These are phyloP conservation scores for Phlebiopsis gigantea DNA, from an alignment of 768 basidiomycete species.

Conservation along the genomic window DNA sequence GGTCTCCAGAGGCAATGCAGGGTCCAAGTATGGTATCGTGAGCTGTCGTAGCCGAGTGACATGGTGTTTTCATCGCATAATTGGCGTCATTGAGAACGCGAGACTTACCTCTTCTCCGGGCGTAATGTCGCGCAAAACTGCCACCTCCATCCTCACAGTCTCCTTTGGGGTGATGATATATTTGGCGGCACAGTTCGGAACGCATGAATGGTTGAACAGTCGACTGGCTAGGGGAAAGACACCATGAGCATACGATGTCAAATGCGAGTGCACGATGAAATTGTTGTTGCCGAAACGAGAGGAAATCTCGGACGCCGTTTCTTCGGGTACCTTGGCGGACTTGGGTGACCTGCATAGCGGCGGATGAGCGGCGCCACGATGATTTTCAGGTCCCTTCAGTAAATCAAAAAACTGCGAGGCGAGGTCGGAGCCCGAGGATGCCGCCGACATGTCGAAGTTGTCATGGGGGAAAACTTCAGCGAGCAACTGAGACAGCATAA, in stretches of 20 bases:
- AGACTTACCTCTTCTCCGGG: conserved; percentile 58
- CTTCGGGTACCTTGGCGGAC: background rate
- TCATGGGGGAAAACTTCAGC: conserved; percentile 31
- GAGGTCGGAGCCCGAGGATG: background rate
- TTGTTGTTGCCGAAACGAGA: conserved; percentile 77
- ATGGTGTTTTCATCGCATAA: background rate
- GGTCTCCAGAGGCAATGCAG: conserved; percentile 55
- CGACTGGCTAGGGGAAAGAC: conserved; percentile 74
- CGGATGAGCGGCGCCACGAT: background rate
- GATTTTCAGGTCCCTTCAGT: conserved; percentile 14
- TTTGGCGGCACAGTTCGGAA: conserved; percentile 65
- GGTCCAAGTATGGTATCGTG: conserved; percentile 73
- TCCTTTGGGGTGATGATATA: conserved; percentile 39
- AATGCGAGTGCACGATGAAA: conserved; percentile 70
- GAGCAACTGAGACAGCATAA: conserved; percentile 60
- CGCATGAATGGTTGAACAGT: conserved; percentile 80
- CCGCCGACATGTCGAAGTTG: background rate
- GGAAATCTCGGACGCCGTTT: conserved; percentile 33
- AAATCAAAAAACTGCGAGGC: conserved; percentile 21
- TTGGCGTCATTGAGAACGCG: background rate
- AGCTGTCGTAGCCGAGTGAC: conserved; percentile 38
- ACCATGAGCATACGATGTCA: conserved; percentile 66
- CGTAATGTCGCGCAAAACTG: conserved; percentile 53
- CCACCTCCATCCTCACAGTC: conserved; percentile 53
- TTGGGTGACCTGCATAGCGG: conserved; percentile 13